These are phyloP conservation scores for Garcia nutans DNA, from an alignment of 345 rosid species.

Conservation along the genomic window DNA sequence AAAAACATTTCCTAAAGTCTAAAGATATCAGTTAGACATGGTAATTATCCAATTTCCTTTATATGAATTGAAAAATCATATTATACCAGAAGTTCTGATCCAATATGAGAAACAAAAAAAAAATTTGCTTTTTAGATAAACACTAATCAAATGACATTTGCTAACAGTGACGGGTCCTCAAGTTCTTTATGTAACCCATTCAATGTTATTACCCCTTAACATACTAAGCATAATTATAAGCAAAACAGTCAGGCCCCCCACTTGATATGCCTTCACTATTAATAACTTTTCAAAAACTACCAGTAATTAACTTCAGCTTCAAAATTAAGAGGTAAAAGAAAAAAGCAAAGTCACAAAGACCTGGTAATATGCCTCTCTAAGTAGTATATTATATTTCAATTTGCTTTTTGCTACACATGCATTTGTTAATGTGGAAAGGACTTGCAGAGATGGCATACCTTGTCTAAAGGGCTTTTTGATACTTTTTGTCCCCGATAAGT, in stretches of 20 bases:
- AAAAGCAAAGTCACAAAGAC: neutral
- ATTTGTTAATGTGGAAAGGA: slow-evolving; percentile 3
- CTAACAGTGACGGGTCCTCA: neutral
- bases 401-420: neutral
- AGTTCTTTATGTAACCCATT: slow-evolving; percentile 1
- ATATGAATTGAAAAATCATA: neutral
- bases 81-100: neutral
- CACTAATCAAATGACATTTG: neutral
- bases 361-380: neutral
- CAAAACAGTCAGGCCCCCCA: neutral
- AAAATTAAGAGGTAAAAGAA: neutral
- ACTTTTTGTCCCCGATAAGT: slow-evolving; percentile 36
- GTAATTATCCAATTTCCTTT: neutral
- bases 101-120: neutral
- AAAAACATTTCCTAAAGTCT: neutral
- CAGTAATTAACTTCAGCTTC: neutral
- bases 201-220: slow-evolving; percentile 5
- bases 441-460: slow-evolving; percentile 33
- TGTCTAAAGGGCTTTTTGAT: slow-evolving; percentile 31
- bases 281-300: slow-evolving; percentile 4
- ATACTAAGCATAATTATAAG: neutral
- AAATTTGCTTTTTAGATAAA: neutral
- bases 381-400: neutral
- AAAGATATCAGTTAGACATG: neutral
- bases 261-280: slow-evolving; percentile 3